Base-by-base conservation (phyloP, 2,329 filamentous ascomycete genomes). In the Thelonectria rubi region DNA sequence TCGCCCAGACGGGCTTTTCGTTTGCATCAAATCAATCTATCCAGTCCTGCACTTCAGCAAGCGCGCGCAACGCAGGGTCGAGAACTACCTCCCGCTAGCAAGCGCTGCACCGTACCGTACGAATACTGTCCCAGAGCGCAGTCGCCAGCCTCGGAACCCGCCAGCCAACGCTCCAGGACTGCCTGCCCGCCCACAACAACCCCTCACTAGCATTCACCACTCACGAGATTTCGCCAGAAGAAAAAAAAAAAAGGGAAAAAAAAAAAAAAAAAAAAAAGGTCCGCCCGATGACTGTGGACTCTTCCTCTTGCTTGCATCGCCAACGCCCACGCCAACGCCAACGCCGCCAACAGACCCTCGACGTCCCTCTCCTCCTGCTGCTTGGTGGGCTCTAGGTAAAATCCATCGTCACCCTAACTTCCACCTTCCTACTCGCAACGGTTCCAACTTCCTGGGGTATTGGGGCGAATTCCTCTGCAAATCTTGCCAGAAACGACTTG, bases 401-500 rank as follows among this genome's bases (percentile, higher is more conserved):
- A 2, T 15, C 34, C 34, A 7, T 37, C 34, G 15, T 14, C 15
- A 37, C 34, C 34, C 34, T 37, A 2, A 37, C 34, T 37, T 37
- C 34, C 11, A 37, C 34, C 15, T 14, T 37, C 15, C 65, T 65
- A 52, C 65, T 69, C 63, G 26, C 46, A 55, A 45, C 56, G n/a
- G 15, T 57, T 55, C 66, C 62, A 57, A 61, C 60, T 56, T 66
- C 63, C 47, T 63, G 54, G 63, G 46, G 63, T 63, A 61, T 55
- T 69, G 69, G 65, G 70, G 69, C 69, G 60, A 72, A 67, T 70
- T 67, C 24, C 59, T 26, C n/a, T 72, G 71, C 69, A 72, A 72
- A 73, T 73, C 71, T 73, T 73, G 43, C 67, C 71, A 66, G 61
- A 71, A 72, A 47, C 54, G 58, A 64, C 55, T 69, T 66, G 66